phyloP scores from a whole-genome alignment of 768 basidiomycete species.

The Tylopilus intermedius region DNA sequence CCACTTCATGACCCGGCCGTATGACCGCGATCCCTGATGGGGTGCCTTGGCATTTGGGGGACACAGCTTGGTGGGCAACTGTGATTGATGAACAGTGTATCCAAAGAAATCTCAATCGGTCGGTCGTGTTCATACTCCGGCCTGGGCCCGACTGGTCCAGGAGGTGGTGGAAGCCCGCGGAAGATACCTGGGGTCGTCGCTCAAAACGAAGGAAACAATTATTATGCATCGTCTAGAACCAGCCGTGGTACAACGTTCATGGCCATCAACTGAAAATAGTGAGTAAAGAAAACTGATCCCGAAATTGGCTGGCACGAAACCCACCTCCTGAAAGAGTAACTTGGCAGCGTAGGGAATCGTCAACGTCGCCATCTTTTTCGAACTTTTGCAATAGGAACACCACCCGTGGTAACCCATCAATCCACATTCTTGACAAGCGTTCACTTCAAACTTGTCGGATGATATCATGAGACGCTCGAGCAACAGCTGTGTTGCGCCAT shows the following conservation, averaged over 20 bases:
- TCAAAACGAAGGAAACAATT: conserved; percentile 1
- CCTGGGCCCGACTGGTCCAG: conserved; percentile 1
- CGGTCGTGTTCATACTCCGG: not conserved
- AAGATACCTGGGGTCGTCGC: not conserved
- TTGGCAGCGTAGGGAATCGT: conserved; percentile 97
- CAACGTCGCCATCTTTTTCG: conserved; percentile 91
- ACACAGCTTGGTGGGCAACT: conserved; percentile 7
- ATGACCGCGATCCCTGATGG: not conserved
- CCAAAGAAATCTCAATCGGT: not conserved
- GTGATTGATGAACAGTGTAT: not conserved
- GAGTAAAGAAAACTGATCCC: not conserved
- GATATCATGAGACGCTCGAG: conserved; percentile 99
- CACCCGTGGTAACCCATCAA: conserved; percentile 92
- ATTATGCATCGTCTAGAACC: conserved; percentile 73
- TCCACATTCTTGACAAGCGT: conserved; percentile 92
- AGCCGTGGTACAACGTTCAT: conserved; percentile 95
- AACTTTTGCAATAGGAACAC: conserved; percentile 98
- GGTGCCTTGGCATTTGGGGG: not conserved
- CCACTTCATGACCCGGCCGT: conserved; percentile 16
- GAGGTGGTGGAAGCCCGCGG: not conserved
- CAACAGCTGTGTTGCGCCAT: conserved; percentile 95
- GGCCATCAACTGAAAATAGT: conserved; percentile 69
- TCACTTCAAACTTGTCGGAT: conserved; percentile 95
- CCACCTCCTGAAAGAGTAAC: conserved; percentile 82
- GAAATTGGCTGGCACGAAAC: conserved; percentile 12